Conservation (phyloP, 192 early-diverging fungal species). For the Backusella circina region DNA sequence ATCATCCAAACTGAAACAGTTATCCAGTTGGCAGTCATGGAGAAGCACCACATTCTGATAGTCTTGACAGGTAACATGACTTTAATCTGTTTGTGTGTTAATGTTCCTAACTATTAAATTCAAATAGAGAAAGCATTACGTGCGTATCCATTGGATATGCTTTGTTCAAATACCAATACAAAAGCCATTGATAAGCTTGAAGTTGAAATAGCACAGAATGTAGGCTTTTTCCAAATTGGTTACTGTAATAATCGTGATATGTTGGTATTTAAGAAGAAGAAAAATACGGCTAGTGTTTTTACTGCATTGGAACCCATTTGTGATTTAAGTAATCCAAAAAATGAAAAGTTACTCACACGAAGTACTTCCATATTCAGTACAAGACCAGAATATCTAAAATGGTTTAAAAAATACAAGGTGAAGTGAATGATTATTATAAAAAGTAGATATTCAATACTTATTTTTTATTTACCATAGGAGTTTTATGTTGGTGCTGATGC, state of each 20-base stretch:
- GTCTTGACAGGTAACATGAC: slow-evolving; percentile 85
- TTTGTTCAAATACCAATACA: slow-evolving; percentile 57
- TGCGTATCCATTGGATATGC: slow-evolving; percentile 73
- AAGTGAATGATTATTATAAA: background rate
- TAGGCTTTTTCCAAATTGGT: slow-evolving; percentile 27
- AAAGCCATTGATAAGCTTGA: slow-evolving; percentile 39
- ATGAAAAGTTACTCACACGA: slow-evolving; percentile 10
- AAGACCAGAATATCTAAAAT: slow-evolving; percentile 4
- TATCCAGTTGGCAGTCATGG: slow-evolving; percentile 79
- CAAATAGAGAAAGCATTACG: slow-evolving; percentile 59
- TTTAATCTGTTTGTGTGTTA: background rate
- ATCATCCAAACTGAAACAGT: slow-evolving; percentile 72
- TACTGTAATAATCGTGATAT: slow-evolving; percentile 29
- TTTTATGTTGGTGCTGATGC: slow-evolving; percentile 93
- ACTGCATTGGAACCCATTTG: slow-evolving; percentile 23
- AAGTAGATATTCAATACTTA: background rate
- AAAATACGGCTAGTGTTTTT: slow-evolving; percentile 22
- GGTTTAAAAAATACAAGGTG: slow-evolving; percentile 34
- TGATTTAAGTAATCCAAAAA: slow-evolving; percentile 29
- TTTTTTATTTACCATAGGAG: slow-evolving; percentile 51
- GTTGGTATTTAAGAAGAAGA: slow-evolving; percentile 22
- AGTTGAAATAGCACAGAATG: slow-evolving; percentile 18
- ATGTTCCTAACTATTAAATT: background rate
- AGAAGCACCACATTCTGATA: slow-evolving; percentile 74
- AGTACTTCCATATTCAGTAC: slow-evolving; percentile 6